These are phyloP conservation scores for Populus tomentosa DNA, from an alignment of 441 rosid genomes.

Conservation along the genomic window DNA sequence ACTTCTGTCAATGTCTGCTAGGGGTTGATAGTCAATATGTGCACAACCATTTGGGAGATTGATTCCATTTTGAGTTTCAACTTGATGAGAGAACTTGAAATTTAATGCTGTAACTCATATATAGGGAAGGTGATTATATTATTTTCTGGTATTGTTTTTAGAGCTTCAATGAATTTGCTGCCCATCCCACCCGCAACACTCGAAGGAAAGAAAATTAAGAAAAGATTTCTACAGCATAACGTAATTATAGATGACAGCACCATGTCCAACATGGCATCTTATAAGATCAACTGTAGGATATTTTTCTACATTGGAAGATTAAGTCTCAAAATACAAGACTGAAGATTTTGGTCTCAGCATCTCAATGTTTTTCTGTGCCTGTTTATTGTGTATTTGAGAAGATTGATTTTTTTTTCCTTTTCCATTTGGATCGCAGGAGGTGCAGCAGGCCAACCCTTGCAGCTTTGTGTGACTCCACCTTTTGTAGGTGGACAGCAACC, in stretches of 20 bases:
- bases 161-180: not conserved
- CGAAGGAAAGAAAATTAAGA: not conserved
- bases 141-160: not conserved
- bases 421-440: slow-evolving; percentile 29
- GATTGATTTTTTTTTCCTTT: not conserved
- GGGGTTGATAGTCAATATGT: not conserved
- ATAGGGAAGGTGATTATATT: not conserved
- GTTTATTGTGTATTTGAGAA: not conserved
- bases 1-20: not conserved
- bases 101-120: not conserved
- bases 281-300: not conserved
- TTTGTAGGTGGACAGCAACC: slow-evolving; percentile 47
- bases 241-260: not conserved
- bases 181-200: not conserved
- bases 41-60: not conserved
- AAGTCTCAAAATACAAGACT: not conserved
- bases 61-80: not conserved
- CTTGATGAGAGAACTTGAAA: not conserved
- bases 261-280: not conserved
- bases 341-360: not conserved
- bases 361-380: not conserved
- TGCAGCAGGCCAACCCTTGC: slow-evolving; percentile 51
- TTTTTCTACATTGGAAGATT: not conserved
- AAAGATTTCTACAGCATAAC: no score
- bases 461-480: slow-evolving; percentile 45